Evolutionary conservation across 495 filamentous ascomycete genomes (phyloP).

Genomic region (Penicillium coffeae): DNA sequence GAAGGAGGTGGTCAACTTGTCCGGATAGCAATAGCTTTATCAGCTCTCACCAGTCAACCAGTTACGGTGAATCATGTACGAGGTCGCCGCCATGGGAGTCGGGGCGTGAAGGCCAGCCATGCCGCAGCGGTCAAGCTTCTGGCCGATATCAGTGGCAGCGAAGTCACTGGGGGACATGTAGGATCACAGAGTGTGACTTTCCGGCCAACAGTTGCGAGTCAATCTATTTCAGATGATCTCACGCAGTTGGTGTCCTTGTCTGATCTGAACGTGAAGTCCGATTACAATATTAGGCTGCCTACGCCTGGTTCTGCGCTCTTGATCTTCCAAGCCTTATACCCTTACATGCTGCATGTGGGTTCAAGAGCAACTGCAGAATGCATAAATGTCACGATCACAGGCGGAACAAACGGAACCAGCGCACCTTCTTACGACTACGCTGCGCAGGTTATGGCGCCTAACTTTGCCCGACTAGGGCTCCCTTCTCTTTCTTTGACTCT

Average conservation of each 20-base stretch:
- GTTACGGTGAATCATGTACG: conserved; percentile 67
- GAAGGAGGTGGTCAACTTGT: conserved; percentile 86
- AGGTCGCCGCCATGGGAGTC: conserved; percentile 55
- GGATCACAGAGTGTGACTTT: conserved; percentile 55
- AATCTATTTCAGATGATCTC: neutral
- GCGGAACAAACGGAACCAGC: conserved; percentile 73
- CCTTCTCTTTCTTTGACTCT: conserved; percentile 53
- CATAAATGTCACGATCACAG: conserved; percentile 59
- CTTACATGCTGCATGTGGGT: conserved; percentile 64
- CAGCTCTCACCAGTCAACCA: conserved; percentile 61
- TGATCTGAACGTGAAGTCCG: conserved; percentile 11
- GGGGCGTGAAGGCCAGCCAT: conserved; percentile 75
- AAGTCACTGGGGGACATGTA: conserved; percentile 50
- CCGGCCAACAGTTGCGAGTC: conserved; percentile 25
- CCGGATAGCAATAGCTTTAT: conserved; percentile 64
- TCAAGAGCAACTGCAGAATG: conserved; percentile 23
- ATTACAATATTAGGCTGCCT: conserved; percentile 30
- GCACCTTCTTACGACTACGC: conserved; percentile 76
- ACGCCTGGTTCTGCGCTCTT: conserved; percentile 53
- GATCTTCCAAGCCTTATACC: conserved; percentile 80
- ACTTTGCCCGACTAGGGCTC: conserved; percentile 60
- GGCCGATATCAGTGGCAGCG: conserved; percentile 57
- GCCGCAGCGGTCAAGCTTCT: conserved; percentile 65
- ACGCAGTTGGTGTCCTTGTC: conserved; percentile 5
- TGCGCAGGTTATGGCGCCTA: conserved; percentile 68